Evolutionary conservation across 73 alveolate species (phyloP).

Genomic region (Durusdinium trenchii): DNA sequence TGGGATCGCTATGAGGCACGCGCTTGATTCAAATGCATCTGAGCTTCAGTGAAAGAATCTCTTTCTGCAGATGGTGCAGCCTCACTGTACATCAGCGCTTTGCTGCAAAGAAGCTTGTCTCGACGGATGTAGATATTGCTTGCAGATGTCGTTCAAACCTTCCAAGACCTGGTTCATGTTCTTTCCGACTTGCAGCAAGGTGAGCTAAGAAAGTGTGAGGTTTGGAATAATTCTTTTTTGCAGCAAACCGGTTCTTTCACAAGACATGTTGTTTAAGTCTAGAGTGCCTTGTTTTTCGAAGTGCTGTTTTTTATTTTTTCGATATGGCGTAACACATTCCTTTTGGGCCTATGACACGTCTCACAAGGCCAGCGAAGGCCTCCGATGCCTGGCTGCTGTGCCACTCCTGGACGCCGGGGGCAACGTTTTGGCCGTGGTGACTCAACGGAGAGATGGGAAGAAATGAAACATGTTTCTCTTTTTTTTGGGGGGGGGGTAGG

Average conservation of each 20-base stretch:
- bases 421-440: conserved; percentile 73
- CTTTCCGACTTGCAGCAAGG: background rate
- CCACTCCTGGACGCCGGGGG: conserved; percentile 79
- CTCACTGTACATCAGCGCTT: conserved; percentile 52
- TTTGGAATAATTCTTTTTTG: background rate
- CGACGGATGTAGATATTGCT: no score
- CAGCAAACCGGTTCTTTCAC: background rate
- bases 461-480: no score
- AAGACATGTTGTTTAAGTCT: no score
- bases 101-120: background rate
- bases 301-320: no score
- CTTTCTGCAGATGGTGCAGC: conserved; percentile 6
- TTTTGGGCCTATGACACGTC: background rate
- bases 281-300: no score
- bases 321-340: no score
- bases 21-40: background rate
- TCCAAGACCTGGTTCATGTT: background rate
- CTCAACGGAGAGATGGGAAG: no score
- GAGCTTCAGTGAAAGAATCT: background rate
- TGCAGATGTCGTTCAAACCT: background rate
- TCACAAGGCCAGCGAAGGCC: conserved; percentile 25
- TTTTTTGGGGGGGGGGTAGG: no score
- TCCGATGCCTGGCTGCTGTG: conserved; percentile 69
- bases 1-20: conserved; percentile 71
- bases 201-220: background rate